These are phyloP conservation scores for Penicillium olsonii DNA, from an alignment of 2,329 filamentous ascomycete genomes.

Conservation along the genomic window DNA sequence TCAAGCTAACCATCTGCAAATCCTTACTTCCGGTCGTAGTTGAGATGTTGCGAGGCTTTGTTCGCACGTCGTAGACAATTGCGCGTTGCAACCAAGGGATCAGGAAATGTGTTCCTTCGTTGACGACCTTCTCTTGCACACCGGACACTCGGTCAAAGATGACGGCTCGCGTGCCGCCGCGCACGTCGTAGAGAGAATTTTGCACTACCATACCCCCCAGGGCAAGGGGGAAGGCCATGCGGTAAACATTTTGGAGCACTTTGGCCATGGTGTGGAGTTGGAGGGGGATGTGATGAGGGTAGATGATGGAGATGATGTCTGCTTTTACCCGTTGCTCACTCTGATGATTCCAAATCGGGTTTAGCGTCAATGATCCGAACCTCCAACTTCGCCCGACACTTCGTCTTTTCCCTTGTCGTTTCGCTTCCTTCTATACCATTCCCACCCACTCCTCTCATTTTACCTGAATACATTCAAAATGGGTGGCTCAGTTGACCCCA, in stretches of 20 bases:
- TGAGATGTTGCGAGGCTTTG: constrained; percentile 94
- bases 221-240: constrained; percentile 69
- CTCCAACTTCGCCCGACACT: constrained; percentile 37
- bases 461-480: constrained; percentile 32
- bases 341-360: constrained; percentile 29
- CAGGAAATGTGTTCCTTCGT: constrained; percentile 96
- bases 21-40: constrained; percentile 99
- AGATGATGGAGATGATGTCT: constrained; percentile 35
- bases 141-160: constrained; percentile 94
- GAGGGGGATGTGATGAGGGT: constrained; percentile 15
- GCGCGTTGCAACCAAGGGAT: constrained; percentile 93
- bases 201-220: constrained; percentile 68
- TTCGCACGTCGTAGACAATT: constrained; percentile 95
- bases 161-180: constrained; percentile 89
- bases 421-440: constrained; percentile 15
- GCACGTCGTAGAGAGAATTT: constrained; percentile 93
- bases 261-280: constrained; percentile 45
- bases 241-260: constrained; percentile 38
- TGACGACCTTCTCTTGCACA: constrained; percentile 89
- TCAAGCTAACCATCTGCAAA: constrained; percentile 99
- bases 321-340: constrained; percentile 34
- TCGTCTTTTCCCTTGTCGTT: constrained; percentile 28
- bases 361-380: constrained; percentile 32
- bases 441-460: constrained; percentile 17
- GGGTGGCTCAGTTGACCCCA: constrained; percentile 43